Conservation (phyloP, 2,329 filamentous ascomycete species). For the Arachnopeziza araneosa region DNA sequence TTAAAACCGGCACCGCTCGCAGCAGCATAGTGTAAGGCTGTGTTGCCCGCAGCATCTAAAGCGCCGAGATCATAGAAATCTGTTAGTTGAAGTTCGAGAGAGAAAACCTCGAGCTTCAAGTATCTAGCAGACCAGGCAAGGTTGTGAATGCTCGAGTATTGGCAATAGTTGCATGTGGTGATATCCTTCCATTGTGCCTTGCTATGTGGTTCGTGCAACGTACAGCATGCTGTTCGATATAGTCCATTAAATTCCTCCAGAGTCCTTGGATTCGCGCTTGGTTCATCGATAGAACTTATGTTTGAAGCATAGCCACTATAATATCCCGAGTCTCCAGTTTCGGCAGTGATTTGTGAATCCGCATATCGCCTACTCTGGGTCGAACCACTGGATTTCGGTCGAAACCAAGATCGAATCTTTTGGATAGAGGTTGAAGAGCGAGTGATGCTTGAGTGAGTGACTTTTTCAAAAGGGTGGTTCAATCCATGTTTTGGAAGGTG, state of each 20-base stretch:
- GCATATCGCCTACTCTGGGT: constrained; percentile 1
- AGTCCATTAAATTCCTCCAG: constrained; percentile 15
- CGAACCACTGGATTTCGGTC: constrained; percentile 3
- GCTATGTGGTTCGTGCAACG: constrained; percentile 8
- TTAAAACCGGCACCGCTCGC: constrained; percentile 10
- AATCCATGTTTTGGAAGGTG: not conserved
- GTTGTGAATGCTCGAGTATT: constrained; percentile 16
- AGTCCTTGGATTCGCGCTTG: constrained; percentile 5
- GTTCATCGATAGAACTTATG: not conserved
- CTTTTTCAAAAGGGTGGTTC: constrained; percentile 2
- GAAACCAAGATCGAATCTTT: constrained; percentile 7
- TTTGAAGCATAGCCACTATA: constrained; percentile 3
- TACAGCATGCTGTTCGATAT: constrained; percentile 12
- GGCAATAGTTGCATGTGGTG: constrained; percentile 8
- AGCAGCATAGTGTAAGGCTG: constrained; percentile 12
- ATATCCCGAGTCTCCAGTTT: constrained; percentile 14
- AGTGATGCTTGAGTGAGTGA: not conserved
- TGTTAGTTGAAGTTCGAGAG: constrained; percentile 8
- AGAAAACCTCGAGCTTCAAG: constrained; percentile 15
- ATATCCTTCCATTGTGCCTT: constrained; percentile 8
- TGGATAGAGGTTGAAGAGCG: constrained; percentile 1
- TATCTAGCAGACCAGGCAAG: constrained; percentile 15
- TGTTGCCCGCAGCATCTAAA: constrained; percentile 10
- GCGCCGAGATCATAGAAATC: constrained; percentile 9
- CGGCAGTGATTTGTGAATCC: constrained; percentile 6